These are phyloP conservation scores for Primulina eburnea DNA, from an alignment of 257 asterid genomes.

Conservation along the genomic window DNA sequence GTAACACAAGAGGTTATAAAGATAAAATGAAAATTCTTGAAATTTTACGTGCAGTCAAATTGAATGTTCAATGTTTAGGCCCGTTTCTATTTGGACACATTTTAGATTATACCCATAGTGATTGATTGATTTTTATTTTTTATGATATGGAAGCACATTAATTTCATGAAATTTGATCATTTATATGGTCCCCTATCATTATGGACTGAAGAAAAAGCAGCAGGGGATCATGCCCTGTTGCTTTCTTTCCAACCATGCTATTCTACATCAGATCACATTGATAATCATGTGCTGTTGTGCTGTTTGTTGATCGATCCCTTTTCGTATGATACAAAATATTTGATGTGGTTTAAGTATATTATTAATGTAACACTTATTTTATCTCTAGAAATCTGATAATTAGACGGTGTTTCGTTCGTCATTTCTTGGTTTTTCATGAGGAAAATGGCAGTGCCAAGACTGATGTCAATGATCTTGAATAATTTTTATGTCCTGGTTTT, in stretches of 20 bases:
- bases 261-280: conserved; percentile 31
- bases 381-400: background rate
- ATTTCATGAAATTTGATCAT: conserved; percentile 13
- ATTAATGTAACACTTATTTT: background rate
- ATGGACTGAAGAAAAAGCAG: conserved; percentile 23
- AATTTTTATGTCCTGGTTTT: background rate
- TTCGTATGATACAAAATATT: background rate
- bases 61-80: too few relatives aligned
- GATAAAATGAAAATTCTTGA: background rate
- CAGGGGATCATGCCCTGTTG: conserved; percentile 34
- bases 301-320: conserved; percentile 28
- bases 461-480: background rate
- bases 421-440: background rate
- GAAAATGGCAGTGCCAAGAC: background rate
- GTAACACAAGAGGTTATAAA: background rate
- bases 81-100: too few relatives aligned
- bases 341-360: background rate
- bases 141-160: conserved; percentile 18
- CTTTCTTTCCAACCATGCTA: conserved; percentile 44
- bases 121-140: conserved; percentile 13
- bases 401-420: background rate
- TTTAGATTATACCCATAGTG: background rate
- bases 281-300: conserved; percentile 45
- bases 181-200: conserved; percentile 39
- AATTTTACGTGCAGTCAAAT: background rate